These are phyloP conservation scores for Penicillium digitatum DNA, from an alignment of 2,329 filamentous ascomycete species.

Conservation along the genomic window DNA sequence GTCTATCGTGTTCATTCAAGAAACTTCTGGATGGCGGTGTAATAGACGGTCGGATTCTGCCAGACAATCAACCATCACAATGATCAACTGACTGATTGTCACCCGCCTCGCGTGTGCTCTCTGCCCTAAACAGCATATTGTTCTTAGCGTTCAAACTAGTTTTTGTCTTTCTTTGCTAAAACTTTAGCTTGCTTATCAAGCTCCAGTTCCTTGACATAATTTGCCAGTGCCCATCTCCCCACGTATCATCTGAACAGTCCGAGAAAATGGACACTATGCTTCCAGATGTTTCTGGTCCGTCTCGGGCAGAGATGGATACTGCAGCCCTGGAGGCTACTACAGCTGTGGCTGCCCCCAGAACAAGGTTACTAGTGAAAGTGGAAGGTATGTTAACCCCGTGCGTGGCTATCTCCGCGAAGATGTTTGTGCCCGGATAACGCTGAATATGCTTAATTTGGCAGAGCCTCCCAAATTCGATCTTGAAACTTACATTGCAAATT, in stretches of 20 bases:
- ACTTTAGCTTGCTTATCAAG: neutral
- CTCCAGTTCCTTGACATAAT: neutral
- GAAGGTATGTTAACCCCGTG: conserved; percentile 26
- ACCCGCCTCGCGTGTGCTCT: neutral
- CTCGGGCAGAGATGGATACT: conserved; percentile 9
- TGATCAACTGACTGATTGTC: conserved; percentile 3
- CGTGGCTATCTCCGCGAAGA: conserved; percentile 7
- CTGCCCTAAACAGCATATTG: neutral
- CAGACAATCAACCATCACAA: conserved; percentile 9
- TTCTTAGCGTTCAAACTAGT: neutral
- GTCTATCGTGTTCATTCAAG: neutral
- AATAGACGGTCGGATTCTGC: conserved; percentile 13
- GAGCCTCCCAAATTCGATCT: conserved; percentile 85
- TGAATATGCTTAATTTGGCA: conserved; percentile 33
- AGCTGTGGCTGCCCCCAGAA: neutral
- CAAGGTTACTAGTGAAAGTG: conserved; percentile 23
- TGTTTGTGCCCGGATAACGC: neutral
- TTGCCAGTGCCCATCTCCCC: neutral
- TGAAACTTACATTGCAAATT: conserved; percentile 85
- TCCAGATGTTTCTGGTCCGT: conserved; percentile 26
- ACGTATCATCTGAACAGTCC: neutral
- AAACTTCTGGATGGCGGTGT: conserved; percentile 9
- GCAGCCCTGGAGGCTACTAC: neutral
- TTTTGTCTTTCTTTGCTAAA: neutral
- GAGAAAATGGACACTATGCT: conserved; percentile 27